phyloP scores from a whole-genome alignment of 2,329 filamentous ascomycete species.

The Calonectria pteridis region DNA sequence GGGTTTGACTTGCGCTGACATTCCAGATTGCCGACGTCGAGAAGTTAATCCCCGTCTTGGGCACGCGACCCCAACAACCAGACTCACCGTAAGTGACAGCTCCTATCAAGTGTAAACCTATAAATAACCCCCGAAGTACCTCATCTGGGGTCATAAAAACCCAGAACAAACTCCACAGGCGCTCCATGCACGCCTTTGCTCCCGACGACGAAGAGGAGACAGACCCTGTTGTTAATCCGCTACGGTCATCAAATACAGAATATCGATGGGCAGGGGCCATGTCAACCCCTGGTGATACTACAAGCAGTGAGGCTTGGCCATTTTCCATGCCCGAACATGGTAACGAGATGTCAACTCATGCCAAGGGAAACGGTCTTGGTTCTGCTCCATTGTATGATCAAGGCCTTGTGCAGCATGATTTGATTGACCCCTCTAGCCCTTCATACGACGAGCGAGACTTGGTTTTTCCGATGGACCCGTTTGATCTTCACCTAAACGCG shows the following conservation, averaged over 20 bases:
- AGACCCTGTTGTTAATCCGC: conserved; percentile 19
- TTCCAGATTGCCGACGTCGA: conserved; percentile 32
- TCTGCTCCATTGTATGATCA: background rate
- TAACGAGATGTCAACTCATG: background rate
- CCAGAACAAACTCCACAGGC: conserved; percentile 33
- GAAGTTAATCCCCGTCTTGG: conserved; percentile 26
- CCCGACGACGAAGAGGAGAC: conserved; percentile 31
- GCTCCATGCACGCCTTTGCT: conserved; percentile 35
- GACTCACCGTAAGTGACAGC: conserved; percentile 20
- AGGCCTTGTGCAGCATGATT: conserved; percentile 22
- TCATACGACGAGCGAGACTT: conserved; percentile 25
- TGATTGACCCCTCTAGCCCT: conserved; percentile 7
- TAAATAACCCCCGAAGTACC: background rate
- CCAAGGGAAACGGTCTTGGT: background rate
- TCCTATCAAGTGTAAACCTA: accelerated
- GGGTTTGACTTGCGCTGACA: background rate
- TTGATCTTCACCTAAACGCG: conserved; percentile 34
- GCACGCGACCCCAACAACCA: background rate
- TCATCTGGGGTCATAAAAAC: background rate
- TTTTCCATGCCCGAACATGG: conserved; percentile 4
- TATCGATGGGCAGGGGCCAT: background rate
- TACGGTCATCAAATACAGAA: background rate
- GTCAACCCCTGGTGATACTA: background rate
- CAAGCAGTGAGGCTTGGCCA: conserved; percentile 17
- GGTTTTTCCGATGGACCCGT: conserved; percentile 28